Evolutionary conservation across 306 rosid genomes (phyloP), one percentile per base, ranked within the genome.

Genomic region (Dalbergia cochinchinensis): DNA sequence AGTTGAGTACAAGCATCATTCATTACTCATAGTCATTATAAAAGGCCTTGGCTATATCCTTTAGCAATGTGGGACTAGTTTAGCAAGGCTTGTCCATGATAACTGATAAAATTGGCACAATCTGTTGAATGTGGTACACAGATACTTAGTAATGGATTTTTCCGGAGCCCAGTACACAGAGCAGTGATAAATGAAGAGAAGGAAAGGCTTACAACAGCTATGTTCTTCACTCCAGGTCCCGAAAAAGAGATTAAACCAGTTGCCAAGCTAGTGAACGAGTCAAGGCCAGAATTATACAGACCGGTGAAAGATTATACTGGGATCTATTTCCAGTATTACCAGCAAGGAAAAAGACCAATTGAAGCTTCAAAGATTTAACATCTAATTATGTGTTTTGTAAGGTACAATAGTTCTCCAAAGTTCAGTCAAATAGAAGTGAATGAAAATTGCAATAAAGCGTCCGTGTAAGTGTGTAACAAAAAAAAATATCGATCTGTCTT

Each of bases 151-250:
- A 90, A 90, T 60, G 97, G 97, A 74, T 77, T 82, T 16, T 90
- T 86, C 74, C 73, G 63, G 85, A 92, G 97, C 64, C 94, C 94
- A 60, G 39, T 92, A 53, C 97, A 92, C 68, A 89, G 92, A 66
- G 97, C 26, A 11, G 81, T 90, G 78, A 55, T 78, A 64, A 87
- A 85, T 72, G 73, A 83, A 53, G 85, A 84, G 61, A 89, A 78
- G 85, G 91, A 89, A 78, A 88, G 97, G 76, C 63, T 82, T 14
- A 77, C 97, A 8, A 15, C 82, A 65, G 96, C 92, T 13, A 83
- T 82, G 84, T 90, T 92, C 87, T 82, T 80, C 45, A 5, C 6
- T 14, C 92, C 97, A 0, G 90, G 87, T 35, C 0, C 76, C 42
- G n/a, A 88, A 7, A 86, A 59, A 41, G 97, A 88, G 81, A 84